These are phyloP conservation scores for Pythium diclinum DNA, from an alignment of 352 stramenopile genomes.

Conservation along the genomic window DNA sequence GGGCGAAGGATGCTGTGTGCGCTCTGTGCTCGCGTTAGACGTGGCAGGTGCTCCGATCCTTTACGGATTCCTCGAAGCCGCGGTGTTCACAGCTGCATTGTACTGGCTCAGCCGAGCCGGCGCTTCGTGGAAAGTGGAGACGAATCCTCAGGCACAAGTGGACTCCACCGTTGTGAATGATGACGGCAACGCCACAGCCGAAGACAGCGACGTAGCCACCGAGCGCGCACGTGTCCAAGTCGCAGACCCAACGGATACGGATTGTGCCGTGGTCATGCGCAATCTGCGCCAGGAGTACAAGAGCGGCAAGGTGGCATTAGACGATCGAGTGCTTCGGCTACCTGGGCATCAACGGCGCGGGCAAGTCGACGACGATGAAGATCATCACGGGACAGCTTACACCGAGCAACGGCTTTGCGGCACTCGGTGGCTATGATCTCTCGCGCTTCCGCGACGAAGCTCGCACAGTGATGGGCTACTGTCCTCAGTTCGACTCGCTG, in stretches of 20 bases:
- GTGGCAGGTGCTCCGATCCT: slow-evolving; percentile 41
- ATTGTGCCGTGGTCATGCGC: slow-evolving; percentile 32
- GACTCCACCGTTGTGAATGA: slow-evolving; percentile 16
- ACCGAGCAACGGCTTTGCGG: slow-evolving; percentile 30
- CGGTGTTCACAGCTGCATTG: slow-evolving; percentile 35
- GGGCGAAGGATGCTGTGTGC: slow-evolving; percentile 35
- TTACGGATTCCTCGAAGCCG: slow-evolving; percentile 42
- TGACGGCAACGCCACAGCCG: slow-evolving; percentile 26
- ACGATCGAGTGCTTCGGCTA: slow-evolving; percentile 80
- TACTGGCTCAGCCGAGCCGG: background rate
- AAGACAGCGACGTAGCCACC: background rate
- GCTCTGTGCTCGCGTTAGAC: slow-evolving; percentile 40
- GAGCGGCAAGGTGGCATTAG: slow-evolving; percentile 55
- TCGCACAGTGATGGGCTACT: slow-evolving; percentile 61
- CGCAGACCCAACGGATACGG: background rate
- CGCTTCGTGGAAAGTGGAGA: background rate
- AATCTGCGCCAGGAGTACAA: slow-evolving; percentile 41
- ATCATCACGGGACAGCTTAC: slow-evolving; percentile 54
- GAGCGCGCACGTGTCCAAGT: background rate
- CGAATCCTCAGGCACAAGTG: background rate
- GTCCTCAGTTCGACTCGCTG: slow-evolving; percentile 86
- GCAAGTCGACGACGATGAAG: slow-evolving; percentile 84
- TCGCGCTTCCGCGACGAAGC: slow-evolving; percentile 21
- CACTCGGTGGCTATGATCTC: slow-evolving; percentile 31
- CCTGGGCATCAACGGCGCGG: slow-evolving; percentile 88